Evolutionary conservation across 768 basidiomycete genomes (phyloP).

Genomic region (Suillus luteus): DNA sequence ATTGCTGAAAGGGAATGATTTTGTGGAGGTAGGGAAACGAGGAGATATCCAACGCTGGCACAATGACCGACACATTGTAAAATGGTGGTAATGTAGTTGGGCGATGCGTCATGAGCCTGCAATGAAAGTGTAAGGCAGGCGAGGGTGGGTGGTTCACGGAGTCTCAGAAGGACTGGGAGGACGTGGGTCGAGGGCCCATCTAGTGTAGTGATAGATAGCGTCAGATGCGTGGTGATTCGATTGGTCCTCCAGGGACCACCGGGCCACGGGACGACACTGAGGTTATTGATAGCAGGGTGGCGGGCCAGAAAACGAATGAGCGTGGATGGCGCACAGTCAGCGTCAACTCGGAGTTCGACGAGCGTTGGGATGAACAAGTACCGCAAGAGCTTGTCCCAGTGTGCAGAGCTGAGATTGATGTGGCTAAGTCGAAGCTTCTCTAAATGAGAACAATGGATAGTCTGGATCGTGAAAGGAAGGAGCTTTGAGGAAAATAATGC

Average conservation of each 20-base stretch:
- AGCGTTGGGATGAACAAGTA: background rate
- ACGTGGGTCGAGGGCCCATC: background rate
- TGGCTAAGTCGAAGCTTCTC: background rate
- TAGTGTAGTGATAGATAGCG: background rate
- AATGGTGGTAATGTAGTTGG: background rate
- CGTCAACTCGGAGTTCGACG: background rate
- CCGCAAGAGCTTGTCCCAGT: background rate
- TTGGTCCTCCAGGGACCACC: background rate
- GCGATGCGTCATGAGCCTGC: too few species aligned
- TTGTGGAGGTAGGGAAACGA: too few species aligned
- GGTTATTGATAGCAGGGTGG: background rate
- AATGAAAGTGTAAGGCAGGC: background rate
- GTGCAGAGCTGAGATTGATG: too few species aligned
- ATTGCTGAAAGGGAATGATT: too few species aligned
- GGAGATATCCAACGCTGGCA: background rate
- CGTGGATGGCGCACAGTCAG: background rate
- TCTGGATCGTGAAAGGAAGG: background rate
- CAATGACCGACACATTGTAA: background rate
- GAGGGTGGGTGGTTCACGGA: background rate
- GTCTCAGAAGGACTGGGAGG: background rate
- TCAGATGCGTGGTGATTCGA: background rate
- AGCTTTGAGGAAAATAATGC: background rate
- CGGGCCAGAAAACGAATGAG: background rate
- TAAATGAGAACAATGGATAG: background rate
- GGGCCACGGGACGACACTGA: background rate